Evolutionary conservation across 371 early-diverging fungal species (phyloP), one percentile per base, ranked within the genome.

Genomic region (Circinella minor): DNA sequence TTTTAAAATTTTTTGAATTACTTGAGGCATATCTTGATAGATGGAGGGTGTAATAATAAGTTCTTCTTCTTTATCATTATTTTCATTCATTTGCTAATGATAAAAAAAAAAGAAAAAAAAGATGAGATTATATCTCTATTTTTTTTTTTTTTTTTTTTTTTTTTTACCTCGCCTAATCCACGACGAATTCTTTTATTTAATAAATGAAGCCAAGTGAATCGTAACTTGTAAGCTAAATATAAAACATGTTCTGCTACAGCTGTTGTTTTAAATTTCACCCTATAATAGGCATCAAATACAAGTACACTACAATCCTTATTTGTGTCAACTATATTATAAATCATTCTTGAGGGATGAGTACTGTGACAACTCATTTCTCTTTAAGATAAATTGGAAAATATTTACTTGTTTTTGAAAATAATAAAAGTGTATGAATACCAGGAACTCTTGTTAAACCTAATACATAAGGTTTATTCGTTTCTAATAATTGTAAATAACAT

Each of bases 391-490:
- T 54, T 20, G n/a, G n/a, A n/a, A 37, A 38, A 39, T 70, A 70
- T 43, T 76, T 74, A 79, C 85, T 80, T 15, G 69, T 69, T 70
- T 77, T 79, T 37, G 80, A 73, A 67, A 79, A 77, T 3, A 85
- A 55, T n/a, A 85, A 65, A 9, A 85, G 54, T 0, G 71, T 63
- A 61, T 85, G 85, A 9, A 85, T 78, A 79, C 84, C 85, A 61
- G 90, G 88, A 14, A 89, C 84, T 20, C 88, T 75, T 3, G 87
- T 76, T 9, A 90, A 81, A 66, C 90, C 90, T 3, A 88, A 76
- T 17, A 92, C 57, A 74, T 86, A 92, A 3, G 91, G 92, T 65
- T 88, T 89, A 59, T 79, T 88, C 5, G 92, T 92, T 71, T 90
- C 89, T 37, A 92, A 63, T 36, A 92, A 68, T 57, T 88, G 87